Evolutionary conservation across 371 early-diverging fungal species (phyloP).

Genomic region (Lichtheimia ramosa): DNA sequence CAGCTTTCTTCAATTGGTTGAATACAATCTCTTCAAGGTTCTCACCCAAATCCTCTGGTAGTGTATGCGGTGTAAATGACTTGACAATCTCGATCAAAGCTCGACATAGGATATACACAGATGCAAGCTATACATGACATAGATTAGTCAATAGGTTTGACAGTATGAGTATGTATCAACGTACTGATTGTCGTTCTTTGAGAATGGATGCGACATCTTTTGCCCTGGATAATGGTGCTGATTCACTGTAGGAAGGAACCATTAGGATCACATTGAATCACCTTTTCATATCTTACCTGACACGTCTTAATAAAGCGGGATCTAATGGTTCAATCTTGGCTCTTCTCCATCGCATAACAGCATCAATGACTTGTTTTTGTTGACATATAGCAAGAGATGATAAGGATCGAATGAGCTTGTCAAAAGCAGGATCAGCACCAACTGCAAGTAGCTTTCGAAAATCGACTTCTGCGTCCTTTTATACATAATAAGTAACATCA

Average conservation of each 20-base stretch:
- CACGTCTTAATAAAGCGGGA: slow-evolving; percentile 33
- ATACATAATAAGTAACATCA: neutral
- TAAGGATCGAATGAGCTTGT: slow-evolving; percentile 75
- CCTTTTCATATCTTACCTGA: slow-evolving; percentile 28
- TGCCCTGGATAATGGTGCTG: slow-evolving; percentile 42
- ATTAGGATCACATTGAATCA: neutral
- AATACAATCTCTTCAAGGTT: slow-evolving; percentile 93
- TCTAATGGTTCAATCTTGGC: slow-evolving; percentile 69
- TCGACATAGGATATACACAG: slow-evolving; percentile 89
- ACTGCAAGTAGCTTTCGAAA: slow-evolving; percentile 60
- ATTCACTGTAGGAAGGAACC: slow-evolving; percentile 23
- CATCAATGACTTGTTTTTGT: slow-evolving; percentile 87
- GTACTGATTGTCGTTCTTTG: slow-evolving; percentile 55
- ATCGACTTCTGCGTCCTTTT: slow-evolving; percentile 67
- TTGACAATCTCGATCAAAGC: slow-evolving; percentile 83
- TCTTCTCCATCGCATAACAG: slow-evolving; percentile 89
- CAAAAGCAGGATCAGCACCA: slow-evolving; percentile 81
- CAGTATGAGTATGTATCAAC: neutral
- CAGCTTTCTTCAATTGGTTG: slow-evolving; percentile 81
- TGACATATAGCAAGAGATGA: slow-evolving; percentile 83
- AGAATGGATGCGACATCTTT: slow-evolving; percentile 41
- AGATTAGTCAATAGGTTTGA: slow-evolving; percentile 3
- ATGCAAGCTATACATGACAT: slow-evolving; percentile 59
- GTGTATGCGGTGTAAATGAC: slow-evolving; percentile 66
- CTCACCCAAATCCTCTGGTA: slow-evolving; percentile 85